phyloP scores from a whole-genome alignment of 306 rosid genomes.

The Glycine soja region DNA sequence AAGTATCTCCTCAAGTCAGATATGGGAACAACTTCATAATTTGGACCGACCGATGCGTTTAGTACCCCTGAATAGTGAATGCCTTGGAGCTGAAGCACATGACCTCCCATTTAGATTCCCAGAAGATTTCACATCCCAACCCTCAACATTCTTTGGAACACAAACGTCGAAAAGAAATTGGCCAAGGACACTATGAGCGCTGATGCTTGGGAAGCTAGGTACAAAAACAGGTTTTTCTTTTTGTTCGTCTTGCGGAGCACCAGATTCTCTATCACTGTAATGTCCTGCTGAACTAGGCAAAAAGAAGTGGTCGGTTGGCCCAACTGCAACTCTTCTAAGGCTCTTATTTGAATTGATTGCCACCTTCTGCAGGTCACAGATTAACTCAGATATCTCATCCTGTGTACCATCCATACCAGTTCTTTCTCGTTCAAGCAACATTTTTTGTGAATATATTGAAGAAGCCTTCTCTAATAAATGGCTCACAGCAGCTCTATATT shows the following conservation, averaged over 20 bases:
- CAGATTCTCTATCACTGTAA: constrained; percentile 56
- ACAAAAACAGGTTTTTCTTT: constrained; percentile 61
- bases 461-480: constrained; percentile 79
- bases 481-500: constrained; percentile 78
- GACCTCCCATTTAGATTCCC: constrained; percentile 64
- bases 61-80: constrained; percentile 58
- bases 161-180: constrained; percentile 87
- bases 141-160: constrained; percentile 81
- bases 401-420: constrained; percentile 52
- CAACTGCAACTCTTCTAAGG: constrained; percentile 68
- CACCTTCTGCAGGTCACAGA: constrained; percentile 63
- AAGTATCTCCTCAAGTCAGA: constrained; percentile 37
- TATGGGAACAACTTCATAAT: constrained; percentile 51
- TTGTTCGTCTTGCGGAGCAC: constrained; percentile 56
- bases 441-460: constrained; percentile 58
- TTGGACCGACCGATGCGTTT: constrained; percentile 79
- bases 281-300: constrained; percentile 62
- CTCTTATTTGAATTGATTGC: constrained; percentile 65
- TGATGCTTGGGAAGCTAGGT: constrained; percentile 61
- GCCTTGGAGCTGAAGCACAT: constrained; percentile 65
- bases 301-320: constrained; percentile 62
- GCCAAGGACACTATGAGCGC: constrained; percentile 79
- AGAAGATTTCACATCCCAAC: constrained; percentile 64
- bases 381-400: constrained; percentile 61
- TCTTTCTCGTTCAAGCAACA: constrained; percentile 60